Evolutionary conservation across 306 rosid species (phyloP), one percentile per base, ranked within the genome.

Genomic region (Phaseolus lunatus): DNA sequence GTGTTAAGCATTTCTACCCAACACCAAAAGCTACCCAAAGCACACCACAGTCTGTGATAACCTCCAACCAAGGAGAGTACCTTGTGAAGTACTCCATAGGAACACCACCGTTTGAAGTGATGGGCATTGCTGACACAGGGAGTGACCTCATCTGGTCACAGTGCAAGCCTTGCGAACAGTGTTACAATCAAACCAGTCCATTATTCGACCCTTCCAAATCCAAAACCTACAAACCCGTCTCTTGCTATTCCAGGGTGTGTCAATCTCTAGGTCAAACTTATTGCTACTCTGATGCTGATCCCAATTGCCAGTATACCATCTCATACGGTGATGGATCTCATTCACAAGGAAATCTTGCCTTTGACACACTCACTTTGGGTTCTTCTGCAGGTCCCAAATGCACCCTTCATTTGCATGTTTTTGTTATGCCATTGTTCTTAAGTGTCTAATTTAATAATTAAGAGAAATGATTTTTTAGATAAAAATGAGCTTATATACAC

Each of bases 151-250:
- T 37, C 20, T 65, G 70, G 70, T 37, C 18, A 5, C 70, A 65
- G 3, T 65, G 70, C 50, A 37, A 37, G 29, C 70, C 70, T 11
- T 65, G 70, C 1, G 11, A 37, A 1, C 27, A 65, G 10, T 65
- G 70, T 20, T 65, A 65, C 70, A 65, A 65, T 18, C 70, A 65
- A 65, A 37, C 49, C 18, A 37, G 3, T 2, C 70, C 70, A 5
- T 18, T 65, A 31, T 65, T 65, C 18, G 50, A 65, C 5, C 70
- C 70, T 65, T 65, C 50, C 2, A 19, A 65, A 65, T 65, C 70
- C 2, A 0, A n/a, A 20, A 37, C 50, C 2, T 65, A 37, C 8
- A 2, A 19, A 37, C 50, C 31, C 0, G 29, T 19, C 2, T 19
- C 70, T 19, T 65, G 70, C 45, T 19, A 37, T 11, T 65, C 70